phyloP scores from a whole-genome alignment of 2,329 filamentous ascomycete genomes.

The Penicillium olsonii region DNA sequence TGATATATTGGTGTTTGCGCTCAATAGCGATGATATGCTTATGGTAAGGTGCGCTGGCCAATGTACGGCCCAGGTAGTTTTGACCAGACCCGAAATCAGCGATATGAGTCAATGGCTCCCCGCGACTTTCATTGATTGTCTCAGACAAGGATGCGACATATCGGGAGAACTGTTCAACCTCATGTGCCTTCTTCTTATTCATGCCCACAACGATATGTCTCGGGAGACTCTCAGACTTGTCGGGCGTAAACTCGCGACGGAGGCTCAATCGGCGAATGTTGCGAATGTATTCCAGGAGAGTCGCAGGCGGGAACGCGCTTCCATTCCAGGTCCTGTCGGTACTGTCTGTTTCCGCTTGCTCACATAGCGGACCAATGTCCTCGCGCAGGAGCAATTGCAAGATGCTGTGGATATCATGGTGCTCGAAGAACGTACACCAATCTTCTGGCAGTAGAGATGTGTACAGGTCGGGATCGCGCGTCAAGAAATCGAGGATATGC shows the following conservation, averaged over 20 bases:
- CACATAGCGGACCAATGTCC: constrained; percentile 57
- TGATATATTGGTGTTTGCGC: constrained; percentile 81
- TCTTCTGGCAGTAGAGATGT: constrained; percentile 70
- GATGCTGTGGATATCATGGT: constrained; percentile 70
- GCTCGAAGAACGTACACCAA: constrained; percentile 78
- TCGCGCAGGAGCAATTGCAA: constrained; percentile 79
- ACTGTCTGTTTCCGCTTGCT: constrained; percentile 8
- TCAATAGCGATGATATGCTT: constrained; percentile 89
- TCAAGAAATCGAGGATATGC: constrained; percentile 95
- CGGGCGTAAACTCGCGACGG: constrained; percentile 58
- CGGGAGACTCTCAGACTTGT: constrained; percentile 58
- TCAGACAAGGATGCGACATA: constrained; percentile 72
- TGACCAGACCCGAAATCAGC: constrained; percentile 96
- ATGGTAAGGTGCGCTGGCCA: constrained; percentile 84
- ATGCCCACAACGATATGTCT: constrained; percentile 80
- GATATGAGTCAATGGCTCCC: constrained; percentile 70
- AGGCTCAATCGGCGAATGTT: constrained; percentile 71
- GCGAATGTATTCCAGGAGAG: constrained; percentile 70
- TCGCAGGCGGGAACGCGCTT: constrained; percentile 48
- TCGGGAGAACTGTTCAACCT: constrained; percentile 86
- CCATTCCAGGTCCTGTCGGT: constrained; percentile 41
- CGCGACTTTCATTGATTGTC: constrained; percentile 53
- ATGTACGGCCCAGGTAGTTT: constrained; percentile 87
- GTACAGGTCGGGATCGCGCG: constrained; percentile 78
- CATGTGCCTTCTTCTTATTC: constrained; percentile 94